phyloP scores from a whole-genome alignment of 257 asterid species.

The Datura wrightii region DNA sequence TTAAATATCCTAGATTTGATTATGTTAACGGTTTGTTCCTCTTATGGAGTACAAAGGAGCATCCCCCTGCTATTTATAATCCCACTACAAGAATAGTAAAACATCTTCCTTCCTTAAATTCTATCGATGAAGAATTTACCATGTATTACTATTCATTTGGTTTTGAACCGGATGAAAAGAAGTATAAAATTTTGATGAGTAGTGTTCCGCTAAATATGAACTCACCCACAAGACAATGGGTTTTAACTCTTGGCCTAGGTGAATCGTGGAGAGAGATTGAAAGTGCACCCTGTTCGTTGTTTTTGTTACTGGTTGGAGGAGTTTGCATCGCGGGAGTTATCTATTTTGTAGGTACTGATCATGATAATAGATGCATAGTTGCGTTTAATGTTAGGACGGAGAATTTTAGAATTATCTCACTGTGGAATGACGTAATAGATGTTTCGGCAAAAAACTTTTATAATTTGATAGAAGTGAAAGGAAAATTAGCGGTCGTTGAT shows the following conservation, averaged over 20 bases:
- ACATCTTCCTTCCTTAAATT: neutral
- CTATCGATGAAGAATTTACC: neutral
- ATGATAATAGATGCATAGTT: neutral
- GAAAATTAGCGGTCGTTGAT: neutral
- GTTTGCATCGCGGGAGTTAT: neutral
- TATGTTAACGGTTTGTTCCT: neutral
- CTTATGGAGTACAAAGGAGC: neutral
- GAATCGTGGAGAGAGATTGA: neutral
- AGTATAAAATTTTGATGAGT: neutral
- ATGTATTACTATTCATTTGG: neutral
- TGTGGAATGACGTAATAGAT: neutral
- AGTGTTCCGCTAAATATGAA: neutral
- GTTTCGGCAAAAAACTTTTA: neutral
- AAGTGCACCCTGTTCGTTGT: neutral
- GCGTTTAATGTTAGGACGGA: neutral
- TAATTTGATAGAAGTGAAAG: neutral
- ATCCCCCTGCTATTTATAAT: neutral
- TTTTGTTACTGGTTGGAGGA: neutral
- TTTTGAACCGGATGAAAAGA: neutral
- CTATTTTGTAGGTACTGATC: neutral
- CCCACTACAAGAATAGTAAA: neutral
- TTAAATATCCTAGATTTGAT: neutral
- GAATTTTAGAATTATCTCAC: neutral
- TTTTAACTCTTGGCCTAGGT: neutral
- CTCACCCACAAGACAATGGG: neutral